These are phyloP conservation scores for Fusarium siculi DNA, from an alignment of 2,329 filamentous ascomycete species.

Conservation along the genomic window DNA sequence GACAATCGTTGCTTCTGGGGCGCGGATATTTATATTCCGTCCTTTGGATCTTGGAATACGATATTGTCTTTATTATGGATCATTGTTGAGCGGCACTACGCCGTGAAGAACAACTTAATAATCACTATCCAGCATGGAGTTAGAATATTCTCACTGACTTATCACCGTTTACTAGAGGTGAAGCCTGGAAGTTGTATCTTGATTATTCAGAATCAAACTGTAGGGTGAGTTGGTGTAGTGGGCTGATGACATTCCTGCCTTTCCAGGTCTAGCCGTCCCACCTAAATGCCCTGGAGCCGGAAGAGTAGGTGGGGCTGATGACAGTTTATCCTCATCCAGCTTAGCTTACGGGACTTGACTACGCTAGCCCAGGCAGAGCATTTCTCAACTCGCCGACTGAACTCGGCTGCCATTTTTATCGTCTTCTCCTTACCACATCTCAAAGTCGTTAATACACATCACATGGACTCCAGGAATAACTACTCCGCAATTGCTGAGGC, in stretches of 20 bases:
- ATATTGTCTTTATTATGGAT: not conserved
- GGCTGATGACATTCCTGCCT: not conserved
- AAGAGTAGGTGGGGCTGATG: not conserved
- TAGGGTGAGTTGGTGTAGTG: not conserved
- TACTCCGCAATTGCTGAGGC: not conserved
- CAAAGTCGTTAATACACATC: fast-evolving
- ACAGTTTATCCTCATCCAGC: not conserved
- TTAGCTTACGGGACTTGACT: not conserved
- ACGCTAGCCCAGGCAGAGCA: fast-evolving
- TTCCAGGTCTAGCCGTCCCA: not conserved
- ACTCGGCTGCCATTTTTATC: not conserved
- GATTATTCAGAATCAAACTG: not conserved
- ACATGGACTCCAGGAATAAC: fast-evolving
- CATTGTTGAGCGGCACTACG: fast-evolving
- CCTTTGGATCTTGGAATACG: too few species aligned
- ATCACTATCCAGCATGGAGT: fast-evolving
- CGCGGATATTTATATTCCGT: too few species aligned
- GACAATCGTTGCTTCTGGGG: too few species aligned
- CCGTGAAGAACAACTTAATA: not conserved
- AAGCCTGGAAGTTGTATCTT: too few species aligned
- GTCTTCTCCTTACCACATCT: too few species aligned
- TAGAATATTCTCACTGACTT: fast-evolving
- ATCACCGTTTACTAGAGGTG: not conserved
- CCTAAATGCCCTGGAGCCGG: fast-evolving
- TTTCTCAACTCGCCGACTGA: too few species aligned